Conservation (phyloP, 352 stramenopile genomes). For the Pythium pectinolyticum region DNA sequence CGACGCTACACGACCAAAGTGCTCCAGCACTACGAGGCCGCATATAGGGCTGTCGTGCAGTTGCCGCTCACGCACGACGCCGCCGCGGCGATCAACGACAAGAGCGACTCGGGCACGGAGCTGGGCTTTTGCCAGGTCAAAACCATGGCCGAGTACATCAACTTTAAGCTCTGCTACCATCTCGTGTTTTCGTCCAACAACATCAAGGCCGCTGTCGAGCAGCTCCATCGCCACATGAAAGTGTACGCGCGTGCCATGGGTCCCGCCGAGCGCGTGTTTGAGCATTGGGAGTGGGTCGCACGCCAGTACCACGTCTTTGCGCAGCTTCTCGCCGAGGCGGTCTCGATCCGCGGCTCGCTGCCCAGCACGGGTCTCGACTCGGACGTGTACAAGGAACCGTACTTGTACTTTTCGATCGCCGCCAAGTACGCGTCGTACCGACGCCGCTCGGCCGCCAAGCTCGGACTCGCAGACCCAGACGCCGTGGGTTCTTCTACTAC, state of each 20-base stretch:
- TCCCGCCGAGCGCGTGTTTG: conserved; percentile 58
- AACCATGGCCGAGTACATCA: conserved; percentile 84
- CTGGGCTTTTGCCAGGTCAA: conserved; percentile 67
- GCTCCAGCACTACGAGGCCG: conserved; percentile 81
- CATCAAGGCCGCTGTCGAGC: conserved; percentile 80
- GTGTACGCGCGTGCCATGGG: conserved; percentile 59
- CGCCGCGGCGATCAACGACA: conserved; percentile 20
- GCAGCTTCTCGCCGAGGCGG: conserved; percentile 73
- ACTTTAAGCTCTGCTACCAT: conserved; percentile 89
- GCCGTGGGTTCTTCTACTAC: no score
- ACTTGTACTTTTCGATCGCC: conserved; percentile 83
- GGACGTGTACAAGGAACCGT: conserved; percentile 85
- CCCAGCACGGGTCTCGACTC: conserved; percentile 61
- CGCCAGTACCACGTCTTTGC: conserved; percentile 88
- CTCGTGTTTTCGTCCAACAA: conserved; percentile 85
- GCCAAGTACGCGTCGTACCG: conserved; percentile 84
- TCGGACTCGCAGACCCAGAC: conserved; percentile 43
- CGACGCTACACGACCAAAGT: conserved; percentile 84
- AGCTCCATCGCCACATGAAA: conserved; percentile 80
- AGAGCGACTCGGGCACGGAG: conserved; percentile 36
- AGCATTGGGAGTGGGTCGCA: conserved; percentile 85
- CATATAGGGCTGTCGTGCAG: conserved; percentile 64
- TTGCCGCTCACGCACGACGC: conserved; percentile 50
- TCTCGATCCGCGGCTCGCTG: conserved; percentile 64
- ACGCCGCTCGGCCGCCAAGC: conserved; percentile 58